A percentile compares a stretch with the other conserved stretches of the same genome.
These are phyloP conservation scores for Phialemoniopsis sp. DNA, from an alignment of 2,329 filamentous ascomycete genomes.

Conservation along the genomic window DNA sequence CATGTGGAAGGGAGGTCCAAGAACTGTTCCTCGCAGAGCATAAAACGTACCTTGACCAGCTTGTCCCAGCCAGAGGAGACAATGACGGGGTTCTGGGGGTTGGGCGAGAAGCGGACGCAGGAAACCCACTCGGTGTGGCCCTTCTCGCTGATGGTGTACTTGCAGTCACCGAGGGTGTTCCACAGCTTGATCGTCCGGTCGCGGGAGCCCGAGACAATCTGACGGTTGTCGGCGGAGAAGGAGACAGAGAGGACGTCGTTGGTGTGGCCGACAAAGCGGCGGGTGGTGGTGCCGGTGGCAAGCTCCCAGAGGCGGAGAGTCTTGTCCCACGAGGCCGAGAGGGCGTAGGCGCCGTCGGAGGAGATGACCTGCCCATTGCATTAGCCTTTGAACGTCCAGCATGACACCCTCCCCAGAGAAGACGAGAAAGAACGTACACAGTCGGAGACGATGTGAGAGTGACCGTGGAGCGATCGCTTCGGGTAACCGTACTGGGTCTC, in stretches of 20 bases:
- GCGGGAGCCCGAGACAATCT: conserved; percentile 98
- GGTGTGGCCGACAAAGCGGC: conserved; percentile 98
- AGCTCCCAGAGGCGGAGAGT: conserved; percentile 99
- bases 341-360: conserved; percentile 97
- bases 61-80: conserved; percentile 99
- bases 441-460: conserved; percentile 99
- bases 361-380: conserved; percentile 77
- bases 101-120: conserved; percentile 98
- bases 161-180: conserved; percentile 99
- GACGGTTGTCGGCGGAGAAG: conserved; percentile 99
- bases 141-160: conserved; percentile 99
- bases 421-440: conserved; percentile 68
- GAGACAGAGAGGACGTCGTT: conserved; percentile 99
- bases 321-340: conserved; percentile 99
- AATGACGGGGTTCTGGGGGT: conserved; percentile 99
- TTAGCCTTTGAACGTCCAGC: conserved; percentile 27
- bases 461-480: conserved; percentile 96
- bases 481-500: conserved; percentile 98
- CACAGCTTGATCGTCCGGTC: conserved; percentile 99
- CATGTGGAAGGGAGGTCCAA: conserved; percentile 53
- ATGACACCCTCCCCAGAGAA: background rate
- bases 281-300: conserved; percentile 92
- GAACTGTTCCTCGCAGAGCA: background rate
- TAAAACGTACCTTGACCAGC: conserved; percentile 90
- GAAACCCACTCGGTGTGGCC: conserved; percentile 99